phyloP scores from a whole-genome alignment of 805 yeast genomes.

The Priceomyces castillae region DNA sequence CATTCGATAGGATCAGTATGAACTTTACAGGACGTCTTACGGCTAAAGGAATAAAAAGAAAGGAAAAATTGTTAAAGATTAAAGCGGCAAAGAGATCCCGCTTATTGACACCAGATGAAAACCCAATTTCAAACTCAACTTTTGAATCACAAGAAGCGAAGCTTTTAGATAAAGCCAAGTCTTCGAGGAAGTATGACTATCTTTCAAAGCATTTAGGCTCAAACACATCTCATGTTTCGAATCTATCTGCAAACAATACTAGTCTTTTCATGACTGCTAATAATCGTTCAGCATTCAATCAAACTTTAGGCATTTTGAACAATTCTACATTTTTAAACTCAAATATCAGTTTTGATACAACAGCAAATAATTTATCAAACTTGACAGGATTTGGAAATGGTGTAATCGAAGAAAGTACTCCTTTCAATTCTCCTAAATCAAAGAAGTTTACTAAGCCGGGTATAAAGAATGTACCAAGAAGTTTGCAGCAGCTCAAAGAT shows the following conservation, averaged over 20 bases:
- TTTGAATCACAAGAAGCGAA: constrained; percentile 23
- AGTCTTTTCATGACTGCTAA: constrained; percentile 7
- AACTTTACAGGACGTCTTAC: constrained; percentile 30
- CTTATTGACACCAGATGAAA: neutral
- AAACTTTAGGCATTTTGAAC: constrained; percentile 7
- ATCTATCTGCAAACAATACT: constrained; percentile 7
- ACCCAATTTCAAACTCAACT: constrained; percentile 9
- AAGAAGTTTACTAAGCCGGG: constrained; percentile 10
- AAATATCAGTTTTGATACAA: constrained; percentile 14
- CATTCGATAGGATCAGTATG: constrained; percentile 19
- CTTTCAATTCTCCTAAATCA: constrained; percentile 27
- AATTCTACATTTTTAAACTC: constrained; percentile 18
- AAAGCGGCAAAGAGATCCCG: neutral
- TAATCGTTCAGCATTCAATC: constrained; percentile 4
- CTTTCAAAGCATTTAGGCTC: constrained; percentile 26
- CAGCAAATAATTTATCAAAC: constrained; percentile 25
- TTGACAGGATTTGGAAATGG: constrained; percentile 36
- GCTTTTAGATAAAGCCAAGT: constrained; percentile 26
- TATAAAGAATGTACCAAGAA: constrained; percentile 10
- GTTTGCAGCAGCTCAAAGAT: constrained; percentile 22
- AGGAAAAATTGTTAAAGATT: constrained; percentile 11
- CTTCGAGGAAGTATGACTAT: constrained; percentile 29
- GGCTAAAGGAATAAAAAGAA: constrained; percentile 25
- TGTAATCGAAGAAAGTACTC: constrained; percentile 38
- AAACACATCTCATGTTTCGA: constrained; percentile 6